Evolutionary conservation across 2,329 filamentous ascomycete genomes (phyloP), one percentile per base, ranked within the genome.

Genomic region (Exophiala phaeomuriformis): DNA sequence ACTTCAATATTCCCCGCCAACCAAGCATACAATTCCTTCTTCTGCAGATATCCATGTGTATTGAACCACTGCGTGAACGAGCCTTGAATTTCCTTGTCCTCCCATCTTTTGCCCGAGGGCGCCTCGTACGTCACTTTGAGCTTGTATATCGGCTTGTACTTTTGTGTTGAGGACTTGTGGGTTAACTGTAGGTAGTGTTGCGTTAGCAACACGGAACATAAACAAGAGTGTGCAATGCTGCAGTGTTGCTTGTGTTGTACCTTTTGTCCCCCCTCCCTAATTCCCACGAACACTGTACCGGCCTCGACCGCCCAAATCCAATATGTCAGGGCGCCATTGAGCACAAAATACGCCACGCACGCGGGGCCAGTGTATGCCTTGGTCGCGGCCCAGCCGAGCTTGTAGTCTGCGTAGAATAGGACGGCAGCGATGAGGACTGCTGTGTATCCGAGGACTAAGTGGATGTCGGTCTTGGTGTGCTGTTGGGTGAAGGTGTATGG

Each of bases 391-490:
- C 93, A 97, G 63, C 90, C 91, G 45, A 90, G 77, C 67, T 88
- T 88, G 75, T 89, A 95, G 77, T 98, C 93, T 74, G 89, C 90
- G 58, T 82, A 83, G 76, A 97, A 97, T 64, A 88, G 90, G 57
- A 82, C 85, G 27, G 79, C 90, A 12, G 89, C 85, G 58, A 96
- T 83, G 55, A 78, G 69, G 64, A 97, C 90, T 56, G 90, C 87
- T 19, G 77, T 71, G 72, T 94, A 97, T 59, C 93, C 93, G 5
- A 98, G 77, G 0, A 76, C 78, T 43, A 98, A 83, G 50, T 89
- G 88, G 45, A 94, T 80, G 66, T 97, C 90, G 64, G 84, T 82
- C 45, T 93, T 83, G 53, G 72, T 78, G 73, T 97, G 85, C 60
- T 86, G 84, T 72, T 95, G 90, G 59, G 75, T 80, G 77, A 96